phyloP scores from a whole-genome alignment of 2,329 filamentous ascomycete species.

The Trichoderma koningiopsis region DNA sequence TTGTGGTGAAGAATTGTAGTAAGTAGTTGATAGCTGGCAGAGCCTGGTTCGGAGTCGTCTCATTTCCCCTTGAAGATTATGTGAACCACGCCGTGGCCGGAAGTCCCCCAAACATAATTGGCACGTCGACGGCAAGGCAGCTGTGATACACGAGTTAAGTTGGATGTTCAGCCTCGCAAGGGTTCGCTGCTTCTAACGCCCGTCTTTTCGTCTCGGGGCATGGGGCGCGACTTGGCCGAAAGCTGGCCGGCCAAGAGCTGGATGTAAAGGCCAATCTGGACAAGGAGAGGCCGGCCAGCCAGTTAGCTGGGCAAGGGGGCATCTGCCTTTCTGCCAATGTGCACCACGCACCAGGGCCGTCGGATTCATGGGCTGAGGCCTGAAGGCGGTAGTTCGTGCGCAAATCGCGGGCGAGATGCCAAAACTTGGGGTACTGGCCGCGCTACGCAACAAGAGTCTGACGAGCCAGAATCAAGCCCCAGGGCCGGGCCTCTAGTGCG shows the following conservation, averaged over 20 bases:
- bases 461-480: neutral
- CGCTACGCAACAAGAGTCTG: constrained; percentile 2
- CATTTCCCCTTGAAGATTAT: neutral
- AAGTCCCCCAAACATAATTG: neutral
- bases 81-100: neutral
- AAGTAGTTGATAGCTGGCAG: neutral
- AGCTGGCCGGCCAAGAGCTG: constrained; percentile 9
- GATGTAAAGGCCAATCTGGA: neutral
- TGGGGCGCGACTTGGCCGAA: constrained; percentile 11
- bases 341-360: neutral
- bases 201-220: neutral
- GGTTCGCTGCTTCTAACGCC: neutral
- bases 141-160: neutral
- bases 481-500: neutral
- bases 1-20: neutral
- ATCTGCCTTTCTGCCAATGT: neutral
- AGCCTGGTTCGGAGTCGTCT: neutral
- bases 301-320: neutral
- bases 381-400: neutral
- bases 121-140: neutral
- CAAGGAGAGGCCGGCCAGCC: neutral
- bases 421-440: constrained; percentile 6
- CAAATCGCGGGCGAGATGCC: neutral
- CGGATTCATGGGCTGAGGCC: neutral
- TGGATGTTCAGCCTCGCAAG: neutral